Percentiles rank a stretch among this genome's conserved stretches.
phyloP scores from a whole-genome alignment of 805 yeast genomes.

The Priceomyces castillae region DNA sequence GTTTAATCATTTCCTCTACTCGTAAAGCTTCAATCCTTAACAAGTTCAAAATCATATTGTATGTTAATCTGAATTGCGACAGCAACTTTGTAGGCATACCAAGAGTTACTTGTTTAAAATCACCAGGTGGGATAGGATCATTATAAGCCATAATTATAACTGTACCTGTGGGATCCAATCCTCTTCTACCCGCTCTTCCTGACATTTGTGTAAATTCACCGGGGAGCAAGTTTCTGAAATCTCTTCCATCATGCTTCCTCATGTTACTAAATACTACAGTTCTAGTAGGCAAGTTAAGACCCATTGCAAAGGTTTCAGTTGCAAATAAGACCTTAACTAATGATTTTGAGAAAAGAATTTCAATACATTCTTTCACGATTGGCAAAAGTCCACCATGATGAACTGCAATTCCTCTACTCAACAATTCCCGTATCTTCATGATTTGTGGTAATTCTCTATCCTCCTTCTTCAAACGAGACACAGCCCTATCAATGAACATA shows the following conservation, averaged over 20 bases:
- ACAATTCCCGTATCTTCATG: conserved; percentile 71
- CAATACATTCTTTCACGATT: conserved; percentile 89
- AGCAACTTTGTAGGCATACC: conserved; percentile 89
- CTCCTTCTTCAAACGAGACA: conserved; percentile 81
- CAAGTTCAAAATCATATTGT: conserved; percentile 90
- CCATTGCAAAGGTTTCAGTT: conserved; percentile 99
- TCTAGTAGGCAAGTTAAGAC: conserved; percentile 91
- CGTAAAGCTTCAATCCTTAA: conserved; percentile 89
- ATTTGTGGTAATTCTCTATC: conserved; percentile 95
- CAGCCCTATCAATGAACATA: conserved; percentile 89
- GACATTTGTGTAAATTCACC: conserved; percentile 99
- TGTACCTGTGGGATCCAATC: conserved; percentile 89
- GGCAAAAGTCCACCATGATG: conserved; percentile 95
- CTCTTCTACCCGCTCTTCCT: conserved; percentile 98
- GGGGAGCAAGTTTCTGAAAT: conserved; percentile 77
- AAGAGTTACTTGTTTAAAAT: conserved; percentile 75
- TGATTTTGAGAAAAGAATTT: conserved; percentile 83
- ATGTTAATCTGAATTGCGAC: conserved; percentile 91
- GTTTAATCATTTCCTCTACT: conserved; percentile 98
- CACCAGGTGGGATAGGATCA: conserved; percentile 53
- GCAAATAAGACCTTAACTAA: conserved; percentile 90
- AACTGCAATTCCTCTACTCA: conserved; percentile 90
- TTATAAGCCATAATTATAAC: conserved; percentile 88
- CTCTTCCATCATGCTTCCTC: conserved; percentile 87
- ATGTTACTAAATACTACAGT: conserved; percentile 88